phyloP scores from a whole-genome alignment of 306 rosid genomes.

The Vigna trinervia region DNA sequence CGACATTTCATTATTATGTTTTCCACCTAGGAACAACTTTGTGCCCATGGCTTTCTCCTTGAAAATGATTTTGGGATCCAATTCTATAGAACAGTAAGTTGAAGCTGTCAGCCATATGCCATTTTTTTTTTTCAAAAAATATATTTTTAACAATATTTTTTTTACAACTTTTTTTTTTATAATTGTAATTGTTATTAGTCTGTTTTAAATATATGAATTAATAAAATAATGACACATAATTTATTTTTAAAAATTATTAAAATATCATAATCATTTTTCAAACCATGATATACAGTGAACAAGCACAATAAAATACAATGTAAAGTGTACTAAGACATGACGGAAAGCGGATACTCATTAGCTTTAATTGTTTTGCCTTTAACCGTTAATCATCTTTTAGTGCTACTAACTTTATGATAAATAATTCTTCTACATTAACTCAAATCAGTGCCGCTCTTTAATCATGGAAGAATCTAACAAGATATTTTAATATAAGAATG shows the following conservation, averaged over 20 bases:
- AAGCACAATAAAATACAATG: background rate
- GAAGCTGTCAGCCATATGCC: constrained; percentile 36
- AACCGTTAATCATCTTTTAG: constrained; percentile 1
- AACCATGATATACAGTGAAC: background rate
- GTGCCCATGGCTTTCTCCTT: background rate
- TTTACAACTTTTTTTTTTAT: too few relatives aligned
- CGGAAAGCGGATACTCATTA: background rate
- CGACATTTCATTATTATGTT: constrained; percentile 15
- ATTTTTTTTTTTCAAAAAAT: background rate
- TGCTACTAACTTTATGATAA: background rate
- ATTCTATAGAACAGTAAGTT: background rate
- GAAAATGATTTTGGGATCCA: constrained; percentile 12
- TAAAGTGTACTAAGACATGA: constrained; percentile 10
- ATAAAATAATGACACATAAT: too few relatives aligned
- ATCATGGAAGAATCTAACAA: constrained; percentile 1
- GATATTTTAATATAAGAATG: background rate
- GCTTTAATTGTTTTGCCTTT: constrained; percentile 37
- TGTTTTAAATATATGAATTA: too few relatives aligned
- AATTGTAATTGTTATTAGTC: too few relatives aligned
- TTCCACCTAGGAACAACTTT: background rate
- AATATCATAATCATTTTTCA: too few relatives aligned
- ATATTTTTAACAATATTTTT: too few relatives aligned
- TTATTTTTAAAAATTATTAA: too few relatives aligned
- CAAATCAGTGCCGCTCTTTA: background rate
- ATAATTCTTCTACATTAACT: background rate